A percentile compares a stretch with the other conserved stretches of the same genome.
These are phyloP conservation scores for Trichoderma afroharzianum DNA, from an alignment of 2,329 filamentous ascomycete genomes.

Conservation along the genomic window DNA sequence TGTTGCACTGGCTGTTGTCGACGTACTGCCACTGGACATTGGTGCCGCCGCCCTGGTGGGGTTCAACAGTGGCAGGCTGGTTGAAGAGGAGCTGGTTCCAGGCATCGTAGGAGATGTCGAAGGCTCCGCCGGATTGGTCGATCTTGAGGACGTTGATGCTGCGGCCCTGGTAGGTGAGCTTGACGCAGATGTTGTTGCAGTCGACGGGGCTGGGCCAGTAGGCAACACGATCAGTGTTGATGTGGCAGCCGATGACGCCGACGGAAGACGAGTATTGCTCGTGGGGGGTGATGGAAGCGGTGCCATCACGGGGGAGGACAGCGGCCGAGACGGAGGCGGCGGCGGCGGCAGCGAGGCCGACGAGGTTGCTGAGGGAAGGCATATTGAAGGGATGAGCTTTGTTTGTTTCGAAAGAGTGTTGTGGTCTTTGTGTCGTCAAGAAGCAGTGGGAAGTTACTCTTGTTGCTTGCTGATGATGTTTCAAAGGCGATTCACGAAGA, in stretches of 20 bases:
- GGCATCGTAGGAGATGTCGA: conserved; percentile 60
- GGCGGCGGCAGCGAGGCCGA: conserved; percentile 30
- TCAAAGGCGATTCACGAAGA: not conserved
- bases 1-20: conserved; percentile 44
- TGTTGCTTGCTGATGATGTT: not conserved
- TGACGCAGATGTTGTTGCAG: conserved; percentile 56
- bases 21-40: conserved; percentile 50
- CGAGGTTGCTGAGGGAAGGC: conserved; percentile 26
- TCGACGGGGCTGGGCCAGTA: conserved; percentile 54
- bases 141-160: conserved; percentile 55
- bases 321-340: conserved; percentile 26
- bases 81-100: conserved; percentile 57
- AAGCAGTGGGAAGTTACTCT: not conserved
- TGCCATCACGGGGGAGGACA: conserved; percentile 28
- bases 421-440: not conserved
- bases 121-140: conserved; percentile 52
- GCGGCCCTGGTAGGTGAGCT: conserved; percentile 46
- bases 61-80: conserved; percentile 42
- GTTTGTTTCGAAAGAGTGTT: not conserved
- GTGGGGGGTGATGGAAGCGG: conserved; percentile 49
- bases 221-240: conserved; percentile 58
- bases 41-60: conserved; percentile 47
- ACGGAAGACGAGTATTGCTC: conserved; percentile 54
- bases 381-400: conserved; percentile 25
- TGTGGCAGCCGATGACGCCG: conserved; percentile 58